Evolutionary conservation across 495 filamentous ascomycete genomes (phyloP), one percentile per base, ranked within the genome.

Genomic region (Sphaerosporella brunnea): DNA sequence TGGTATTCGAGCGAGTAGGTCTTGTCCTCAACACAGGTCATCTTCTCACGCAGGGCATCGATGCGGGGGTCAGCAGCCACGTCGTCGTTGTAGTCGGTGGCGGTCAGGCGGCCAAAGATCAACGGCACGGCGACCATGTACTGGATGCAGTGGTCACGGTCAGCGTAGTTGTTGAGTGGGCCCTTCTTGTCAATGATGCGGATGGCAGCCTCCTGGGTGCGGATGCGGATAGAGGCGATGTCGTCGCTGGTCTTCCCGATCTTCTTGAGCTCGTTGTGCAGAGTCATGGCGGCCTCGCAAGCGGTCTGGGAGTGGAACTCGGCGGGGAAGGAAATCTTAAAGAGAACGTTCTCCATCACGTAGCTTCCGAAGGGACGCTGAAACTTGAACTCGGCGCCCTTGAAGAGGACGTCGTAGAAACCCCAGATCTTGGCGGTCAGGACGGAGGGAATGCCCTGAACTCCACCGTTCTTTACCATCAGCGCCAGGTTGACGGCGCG

Each of bases 161-260:
- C 90, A 52, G 90, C 90, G 61, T 94, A 97, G 73, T 97, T 97
- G 71, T 95, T 86, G 82, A 97, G 87, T 50, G 86, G 79, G 72
- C 95, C 96, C 67, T 96, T 92, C 74, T 97, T 97, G 74, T 97
- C 90, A 61, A 97, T 97, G 67, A 97, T 97, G 45, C 90, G 84
- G 58, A 96, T 75, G 66, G 92, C 96, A 26, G 90, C 90, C 67
- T 97, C 90, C 68, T 97, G 90, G 1, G 90, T 97, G 53, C 90
- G 79, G 73, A 88, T 93, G 51, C 79, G 82, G 60, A 97, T 74
- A 40, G 71, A 74, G 67, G 93, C 84, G 68, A 97, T 96, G 60
- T 97, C 92, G 61, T 80, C 80, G 24, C 86, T 86, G 47, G 79
- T 83, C 73, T 95, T 95, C 64, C 85, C 87, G 66, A 82, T 66